A percentile compares a stretch with the other conserved stretches of the same genome.
phyloP scores from a whole-genome alignment of 345 rosid genomes.

The Garcia nutans region DNA sequence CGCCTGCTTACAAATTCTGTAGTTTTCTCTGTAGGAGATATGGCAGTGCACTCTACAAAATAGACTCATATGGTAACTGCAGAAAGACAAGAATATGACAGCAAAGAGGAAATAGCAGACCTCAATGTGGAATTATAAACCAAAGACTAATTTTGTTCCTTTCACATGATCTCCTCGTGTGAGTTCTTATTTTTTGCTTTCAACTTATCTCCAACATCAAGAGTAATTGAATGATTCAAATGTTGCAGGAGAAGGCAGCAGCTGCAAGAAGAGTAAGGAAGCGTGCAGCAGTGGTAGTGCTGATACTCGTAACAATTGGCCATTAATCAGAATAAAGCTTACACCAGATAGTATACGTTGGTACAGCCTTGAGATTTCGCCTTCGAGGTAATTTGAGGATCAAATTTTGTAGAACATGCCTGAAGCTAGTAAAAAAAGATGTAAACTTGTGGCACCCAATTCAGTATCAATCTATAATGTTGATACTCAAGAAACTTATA shows the following conservation, averaged over 20 bases:
- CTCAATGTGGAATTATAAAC: not conserved
- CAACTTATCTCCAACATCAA: not conserved
- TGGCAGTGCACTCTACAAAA: not conserved
- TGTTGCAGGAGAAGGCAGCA: not conserved
- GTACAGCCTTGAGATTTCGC: slow-evolving; percentile 36
- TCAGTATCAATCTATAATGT: slow-evolving; percentile 18
- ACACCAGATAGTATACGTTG: slow-evolving; percentile 31
- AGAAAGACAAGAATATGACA: not conserved
- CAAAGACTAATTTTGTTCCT: not conserved
- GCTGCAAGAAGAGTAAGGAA: not conserved
- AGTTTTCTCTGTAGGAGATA: not conserved
- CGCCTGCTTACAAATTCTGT: not conserved
- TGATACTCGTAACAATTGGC: slow-evolving; percentile 22
- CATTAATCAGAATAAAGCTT: slow-evolving; percentile 26
- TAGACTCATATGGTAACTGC: slow-evolving; percentile 6
- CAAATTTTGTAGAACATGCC: slow-evolving; percentile 21
- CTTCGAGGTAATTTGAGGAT: slow-evolving; percentile 29
- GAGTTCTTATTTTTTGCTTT: not conserved
- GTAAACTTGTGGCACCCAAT: slow-evolving; percentile 18
- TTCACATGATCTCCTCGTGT: not conserved
- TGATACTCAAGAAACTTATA: slow-evolving; percentile 25
- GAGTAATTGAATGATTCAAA: not conserved
- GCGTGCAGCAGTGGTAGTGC: not conserved
- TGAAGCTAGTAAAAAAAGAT: slow-evolving; percentile 4
- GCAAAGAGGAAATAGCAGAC: not conserved